Base-by-base conservation (phyloP, 2,329 filamentous ascomycete species). In the Metarhizium sp. region DNA sequence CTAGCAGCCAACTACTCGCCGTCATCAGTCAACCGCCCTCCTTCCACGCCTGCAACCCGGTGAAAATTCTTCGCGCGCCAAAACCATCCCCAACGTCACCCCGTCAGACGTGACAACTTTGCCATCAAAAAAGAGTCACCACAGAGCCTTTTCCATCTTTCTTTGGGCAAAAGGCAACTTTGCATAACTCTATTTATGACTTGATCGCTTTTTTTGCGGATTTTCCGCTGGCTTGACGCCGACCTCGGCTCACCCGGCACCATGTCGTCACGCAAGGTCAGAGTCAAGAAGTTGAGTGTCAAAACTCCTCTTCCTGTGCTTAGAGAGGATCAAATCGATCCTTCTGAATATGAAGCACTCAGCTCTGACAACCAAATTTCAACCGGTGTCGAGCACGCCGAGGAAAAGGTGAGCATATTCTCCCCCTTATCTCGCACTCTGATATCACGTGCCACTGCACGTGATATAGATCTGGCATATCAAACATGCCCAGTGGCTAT, bases 321-420 rank as follows among this genome's bases (percentile, higher is more conserved):
- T 67, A 84, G 88, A 71, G 92, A 97, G 75, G 81, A 90, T 72
- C 89, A 97, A 69, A 87, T 97, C 74, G 91, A 96, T 69, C 80
- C 87, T 68, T 82, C 79, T 67, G 84, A 91, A 73, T 95, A 96
- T 72, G 90, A 95, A 74, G 83, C 88, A 66, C 85, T 92, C 69
- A 88, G 87, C 64, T 87, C 87, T 70, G 81, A 89, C 82, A 77
- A 84, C 79, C 75, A 90, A 86, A 90, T 96, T 69, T 91, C 94
- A 69, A 96, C 92, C 62, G 94, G 94, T 73, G 94, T 99, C 65
- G 94, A 99, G 74, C 92, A 95, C 71, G 89, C 86, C 61, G 94
- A 99, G 75, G 92, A 97, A 83, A 92, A 92, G 77, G 94, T 96
- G 75, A 84, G 91, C 89, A 60, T 61, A 62, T 60, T 62, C 65